phyloP scores from a whole-genome alignment of 345 rosid genomes.

The Brassica carinata region DNA sequence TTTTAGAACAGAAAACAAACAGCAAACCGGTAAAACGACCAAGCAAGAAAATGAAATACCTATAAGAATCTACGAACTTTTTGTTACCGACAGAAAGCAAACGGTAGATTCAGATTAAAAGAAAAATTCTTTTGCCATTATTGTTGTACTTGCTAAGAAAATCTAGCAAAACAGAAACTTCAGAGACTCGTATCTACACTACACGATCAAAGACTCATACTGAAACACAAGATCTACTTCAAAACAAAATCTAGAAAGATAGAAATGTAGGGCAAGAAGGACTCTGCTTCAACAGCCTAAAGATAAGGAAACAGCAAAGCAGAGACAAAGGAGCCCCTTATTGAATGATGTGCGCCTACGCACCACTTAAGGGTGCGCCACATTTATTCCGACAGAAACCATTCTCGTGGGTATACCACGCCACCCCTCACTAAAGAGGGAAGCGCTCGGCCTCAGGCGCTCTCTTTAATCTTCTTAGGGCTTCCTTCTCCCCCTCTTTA shows the following conservation, averaged over 20 bases:
- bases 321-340: slow-evolving; percentile 12
- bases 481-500: not conserved
- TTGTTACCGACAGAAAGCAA: not conserved
- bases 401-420: slow-evolving; percentile 50
- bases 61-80: not conserved
- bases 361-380: slow-evolving; percentile 36
- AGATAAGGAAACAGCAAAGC: slow-evolving; percentile 24
- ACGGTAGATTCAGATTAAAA: not conserved
- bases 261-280: slow-evolving; percentile 26
- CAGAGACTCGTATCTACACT: not conserved
- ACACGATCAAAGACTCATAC: no score
- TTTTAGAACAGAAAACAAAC: no score
- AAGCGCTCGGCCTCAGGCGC: slow-evolving; percentile 50
- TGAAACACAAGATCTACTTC: not conserved
- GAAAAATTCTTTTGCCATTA: not conserved
- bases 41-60: no score
- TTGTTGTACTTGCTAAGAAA: not conserved
- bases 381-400: slow-evolving; percentile 12
- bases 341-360: slow-evolving; percentile 40
- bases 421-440: slow-evolving; percentile 45
- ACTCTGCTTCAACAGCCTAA: slow-evolving; percentile 21
- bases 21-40: no score
- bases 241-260: not conserved
- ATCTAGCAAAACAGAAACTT: not conserved
- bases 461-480: slow-evolving; percentile 16